A percentile compares a stretch with the other conserved stretches of the same genome.
Evolutionary conservation across 352 stramenopile species (phyloP).

Genomic region (Elongisporangium prolatum): DNA sequence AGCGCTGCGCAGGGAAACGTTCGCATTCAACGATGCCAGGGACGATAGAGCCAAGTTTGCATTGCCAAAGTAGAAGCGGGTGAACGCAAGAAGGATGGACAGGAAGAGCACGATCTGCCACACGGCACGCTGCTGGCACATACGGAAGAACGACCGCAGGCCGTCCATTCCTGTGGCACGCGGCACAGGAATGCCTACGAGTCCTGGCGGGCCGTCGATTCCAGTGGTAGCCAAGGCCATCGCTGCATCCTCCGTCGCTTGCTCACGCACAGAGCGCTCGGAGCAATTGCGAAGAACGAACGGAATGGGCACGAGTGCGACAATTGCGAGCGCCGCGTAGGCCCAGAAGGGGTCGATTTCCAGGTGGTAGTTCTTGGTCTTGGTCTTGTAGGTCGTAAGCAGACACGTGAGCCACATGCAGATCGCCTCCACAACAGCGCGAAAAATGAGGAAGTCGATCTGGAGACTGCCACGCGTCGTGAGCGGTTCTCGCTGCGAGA

Average conservation of each 20-base stretch:
- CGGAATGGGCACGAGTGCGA: constrained; percentile 49
- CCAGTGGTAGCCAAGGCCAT: constrained; percentile 9
- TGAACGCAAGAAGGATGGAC: constrained; percentile 45
- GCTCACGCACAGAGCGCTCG: constrained; percentile 37
- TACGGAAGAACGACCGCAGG: constrained; percentile 44
- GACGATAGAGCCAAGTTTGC: constrained; percentile 33
- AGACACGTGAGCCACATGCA: constrained; percentile 41
- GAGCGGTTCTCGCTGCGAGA: constrained; percentile 74
- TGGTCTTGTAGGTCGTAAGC: constrained; percentile 36
- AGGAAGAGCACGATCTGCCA: constrained; percentile 77
- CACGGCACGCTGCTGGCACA: constrained; percentile 69
- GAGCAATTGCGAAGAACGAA: constrained; percentile 62
- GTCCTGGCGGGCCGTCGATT: constrained; percentile 22
- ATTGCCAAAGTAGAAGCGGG: constrained; percentile 50
- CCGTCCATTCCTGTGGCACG: constrained; percentile 10
- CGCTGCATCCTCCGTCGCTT: constrained; percentile 18
- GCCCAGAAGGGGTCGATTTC: constrained; percentile 45
- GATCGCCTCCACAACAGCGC: constrained; percentile 40
- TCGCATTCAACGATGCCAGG: constrained; percentile 27
- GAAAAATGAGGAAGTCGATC: constrained; percentile 75
- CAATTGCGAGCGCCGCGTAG: constrained; percentile 42
- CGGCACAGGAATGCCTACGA: constrained; percentile 11
- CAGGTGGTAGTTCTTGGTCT: constrained; percentile 40
- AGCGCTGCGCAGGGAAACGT: constrained; percentile 38
- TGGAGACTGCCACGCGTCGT: constrained; percentile 62